phyloP scores from a whole-genome alignment of 1,284 basidiomycete species.

The Rhizoctonia solani region DNA sequence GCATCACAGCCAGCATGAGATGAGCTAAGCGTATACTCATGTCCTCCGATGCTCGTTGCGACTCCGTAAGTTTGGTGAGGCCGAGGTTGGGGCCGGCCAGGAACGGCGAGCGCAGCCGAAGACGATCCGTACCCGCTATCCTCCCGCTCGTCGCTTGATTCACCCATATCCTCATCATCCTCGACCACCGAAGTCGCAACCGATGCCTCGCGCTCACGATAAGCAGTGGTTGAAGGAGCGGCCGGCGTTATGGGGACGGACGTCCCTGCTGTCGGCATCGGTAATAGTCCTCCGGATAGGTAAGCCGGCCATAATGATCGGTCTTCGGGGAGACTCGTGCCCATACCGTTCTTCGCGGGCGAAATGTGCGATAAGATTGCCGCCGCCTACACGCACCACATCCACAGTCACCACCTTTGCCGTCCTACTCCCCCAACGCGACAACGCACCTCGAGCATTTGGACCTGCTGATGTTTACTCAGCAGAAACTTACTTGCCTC shows the following conservation, averaged over 20 bases:
- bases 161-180: conserved; percentile 1
- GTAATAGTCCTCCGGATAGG: conserved; percentile 69
- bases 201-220: conserved; percentile 25
- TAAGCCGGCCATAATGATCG: conserved; percentile 84
- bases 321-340: conserved; percentile 87
- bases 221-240: background rate
- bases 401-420: background rate
- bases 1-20: conserved; percentile 22
- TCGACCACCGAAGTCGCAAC: conserved; percentile 14
- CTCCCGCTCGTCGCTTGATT: conserved; percentile 33
- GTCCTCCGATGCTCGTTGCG: conserved; percentile 16
- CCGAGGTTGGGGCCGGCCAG: background rate
- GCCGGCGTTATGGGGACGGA: background rate
- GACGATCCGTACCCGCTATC: conserved; percentile 33
- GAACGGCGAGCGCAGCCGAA: conserved; percentile 26
- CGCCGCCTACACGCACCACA: conserved; percentile 64
- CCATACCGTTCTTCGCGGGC: conserved; percentile 57
- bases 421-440: background rate
- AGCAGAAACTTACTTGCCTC: conserved; percentile 92
- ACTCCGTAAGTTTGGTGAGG: background rate
- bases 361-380: conserved; percentile 89
- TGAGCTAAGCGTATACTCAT: conserved; percentile 15
- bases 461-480: conserved; percentile 98
- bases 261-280: conserved; percentile 50
- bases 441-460: conserved; percentile 80